phyloP scores from a whole-genome alignment of 1,284 basidiomycete genomes.

The Ustilago trichophora region DNA sequence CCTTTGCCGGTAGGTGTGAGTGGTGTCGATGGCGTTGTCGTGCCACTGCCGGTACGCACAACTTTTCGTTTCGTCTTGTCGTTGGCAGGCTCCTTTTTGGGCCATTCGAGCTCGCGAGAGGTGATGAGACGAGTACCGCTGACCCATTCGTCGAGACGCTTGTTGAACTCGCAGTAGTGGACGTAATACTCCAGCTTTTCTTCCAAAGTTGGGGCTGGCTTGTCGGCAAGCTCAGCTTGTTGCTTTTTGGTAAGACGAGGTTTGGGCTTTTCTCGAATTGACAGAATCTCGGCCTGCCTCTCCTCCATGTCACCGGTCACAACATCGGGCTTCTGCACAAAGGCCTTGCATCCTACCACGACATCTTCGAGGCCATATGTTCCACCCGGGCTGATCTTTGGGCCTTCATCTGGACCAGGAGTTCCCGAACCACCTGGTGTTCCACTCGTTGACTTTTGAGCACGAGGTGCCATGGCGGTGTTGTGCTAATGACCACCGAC shows the following conservation, averaged over 20 bases:
- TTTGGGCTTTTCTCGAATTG: constrained; percentile 60
- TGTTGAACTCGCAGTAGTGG: constrained; percentile 59
- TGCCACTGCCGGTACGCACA: constrained; percentile 36
- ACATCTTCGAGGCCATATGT: constrained; percentile 59
- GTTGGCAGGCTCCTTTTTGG: constrained; percentile 70
- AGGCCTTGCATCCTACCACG: constrained; percentile 59
- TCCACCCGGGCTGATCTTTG: constrained; percentile 50
- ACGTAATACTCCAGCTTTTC: constrained; percentile 58
- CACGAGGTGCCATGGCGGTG: constrained; percentile 45
- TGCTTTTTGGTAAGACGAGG: constrained; percentile 52
- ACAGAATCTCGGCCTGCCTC: constrained; percentile 63
- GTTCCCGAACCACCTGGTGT: constrained; percentile 42
- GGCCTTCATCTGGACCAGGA: constrained; percentile 45
- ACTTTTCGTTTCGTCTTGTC: constrained; percentile 68
- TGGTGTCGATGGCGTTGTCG: constrained; percentile 42
- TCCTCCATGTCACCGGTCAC: constrained; percentile 61
- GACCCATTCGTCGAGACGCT: constrained; percentile 98
- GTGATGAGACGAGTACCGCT: constrained; percentile 84
- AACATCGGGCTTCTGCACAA: constrained; percentile 60
- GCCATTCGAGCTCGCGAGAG: constrained; percentile 90
- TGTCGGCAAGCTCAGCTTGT: constrained; percentile 39
- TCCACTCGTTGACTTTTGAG: constrained; percentile 40
- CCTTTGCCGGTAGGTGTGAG: constrained; percentile 41
- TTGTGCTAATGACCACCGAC: no score
- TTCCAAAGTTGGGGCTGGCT: constrained; percentile 45